Evolutionary conservation across 768 basidiomycete species (phyloP).

Genomic region (Russula griseocarnosa): DNA sequence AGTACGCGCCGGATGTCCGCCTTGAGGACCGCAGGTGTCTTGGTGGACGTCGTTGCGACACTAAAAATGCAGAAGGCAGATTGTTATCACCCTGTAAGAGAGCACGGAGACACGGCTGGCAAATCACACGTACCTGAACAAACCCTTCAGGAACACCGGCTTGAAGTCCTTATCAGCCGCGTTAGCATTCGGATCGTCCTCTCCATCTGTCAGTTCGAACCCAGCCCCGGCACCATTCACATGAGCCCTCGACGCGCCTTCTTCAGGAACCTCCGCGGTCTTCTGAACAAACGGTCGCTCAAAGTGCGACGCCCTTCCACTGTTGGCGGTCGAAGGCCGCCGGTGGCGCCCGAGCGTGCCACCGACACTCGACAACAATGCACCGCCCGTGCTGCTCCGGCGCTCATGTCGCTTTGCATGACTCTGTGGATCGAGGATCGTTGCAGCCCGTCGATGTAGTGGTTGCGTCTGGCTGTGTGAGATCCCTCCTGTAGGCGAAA

Average conservation of each 20-base stretch:
- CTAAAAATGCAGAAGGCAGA: conserved; percentile 37
- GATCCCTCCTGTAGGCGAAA: conserved; percentile 32
- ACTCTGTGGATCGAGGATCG: conserved; percentile 66
- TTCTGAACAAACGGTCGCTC: conserved; percentile 52
- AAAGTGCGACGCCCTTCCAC: conserved; percentile 32
- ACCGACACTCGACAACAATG: conserved; percentile 43
- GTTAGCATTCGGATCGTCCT: conserved; percentile 18
- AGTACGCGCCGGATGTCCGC: conserved; percentile 81
- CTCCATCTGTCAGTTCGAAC: conserved; percentile 17
- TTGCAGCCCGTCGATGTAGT: conserved; percentile 70
- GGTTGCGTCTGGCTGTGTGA: conserved; percentile 52
- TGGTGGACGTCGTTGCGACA: conserved; percentile 94
- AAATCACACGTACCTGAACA: conserved; percentile 69
- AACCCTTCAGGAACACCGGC: conserved; percentile 91
- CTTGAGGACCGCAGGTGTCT: conserved; percentile 74
- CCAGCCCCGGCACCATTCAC: conserved; percentile 14
- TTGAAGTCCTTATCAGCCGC: conserved; percentile 71
- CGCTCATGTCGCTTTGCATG: conserved; percentile 63
- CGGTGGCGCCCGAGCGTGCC: conserved; percentile 66
- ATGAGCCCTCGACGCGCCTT: background rate
- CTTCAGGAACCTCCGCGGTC: conserved; percentile 45
- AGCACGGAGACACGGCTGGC: background rate
- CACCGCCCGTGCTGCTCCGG: conserved; percentile 72
- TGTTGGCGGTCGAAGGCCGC: conserved; percentile 66
- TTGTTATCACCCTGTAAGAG: conserved; percentile 2